Evolutionary conservation across 305 asterid genomes (phyloP), one percentile per base, ranked within the genome.

Genomic region (Rubia peregrina): DNA sequence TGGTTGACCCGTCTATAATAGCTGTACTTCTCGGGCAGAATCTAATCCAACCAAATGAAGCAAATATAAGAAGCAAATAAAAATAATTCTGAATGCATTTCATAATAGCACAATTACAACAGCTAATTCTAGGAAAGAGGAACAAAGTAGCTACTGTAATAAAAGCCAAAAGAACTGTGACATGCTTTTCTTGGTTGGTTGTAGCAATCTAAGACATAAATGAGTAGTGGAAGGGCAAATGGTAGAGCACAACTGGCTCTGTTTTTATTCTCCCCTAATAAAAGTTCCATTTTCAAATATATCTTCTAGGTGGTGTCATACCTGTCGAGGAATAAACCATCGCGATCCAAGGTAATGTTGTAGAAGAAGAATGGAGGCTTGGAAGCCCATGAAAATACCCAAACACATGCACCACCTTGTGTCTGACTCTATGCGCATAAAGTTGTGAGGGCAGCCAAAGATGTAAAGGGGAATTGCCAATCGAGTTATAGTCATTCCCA

Each of bases 291-390:
- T 36, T 2, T 51, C 16, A 69, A 61, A 51, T 49, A 53, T 7
- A 72, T 40, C 62, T 70, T 66, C 9, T 62, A 55, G 16, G 67
- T 33, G 36, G 71, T 62, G 75, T 41, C 69, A 61, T 77, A 95
- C 99, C 99, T 87, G 97, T 46, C 92, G 92, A 65, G 99, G 99
- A 76, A 95, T 87, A 84, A 91, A 91, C 74, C 98, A 95, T 68
- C 99, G 88, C 33, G 99, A 87, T 74, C 99, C 99, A 64, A 95
- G 78, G 78, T 95, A 95, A 73, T 95, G 98, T 78, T 95, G 98
- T 67, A 90, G 86, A 68, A 91, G 90, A 83, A 95, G 98, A 75
- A 92, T 40, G 60, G 75, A 79, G 19, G 91, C 96, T 79, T 95
- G 97, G 69, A 88, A 75, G 56, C 88, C 96, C 94, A 87, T 84